Conservation (phyloP, 129 eudicot species). For the Smallanthus sonchifolius region DNA sequence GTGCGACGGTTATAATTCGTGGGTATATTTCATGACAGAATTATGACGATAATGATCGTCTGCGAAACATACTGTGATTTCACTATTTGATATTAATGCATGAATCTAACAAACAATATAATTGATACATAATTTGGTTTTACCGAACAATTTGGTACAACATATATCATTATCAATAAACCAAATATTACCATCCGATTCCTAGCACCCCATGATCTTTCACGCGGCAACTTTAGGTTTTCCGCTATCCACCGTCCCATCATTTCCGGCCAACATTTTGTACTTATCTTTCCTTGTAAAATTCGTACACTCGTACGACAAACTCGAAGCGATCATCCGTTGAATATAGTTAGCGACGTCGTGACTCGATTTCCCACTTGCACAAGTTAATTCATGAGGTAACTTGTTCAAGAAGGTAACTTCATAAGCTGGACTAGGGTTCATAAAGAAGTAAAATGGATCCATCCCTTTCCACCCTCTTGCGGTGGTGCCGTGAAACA, state of each 20-base stretch:
- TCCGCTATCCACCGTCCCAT: conserved; percentile 45
- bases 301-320: conserved; percentile 63
- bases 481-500: conserved; percentile 75
- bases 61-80: too few relatives aligned
- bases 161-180: conserved; percentile 12
- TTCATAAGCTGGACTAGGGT: conserved; percentile 72
- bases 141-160: conserved; percentile 14
- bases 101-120: neutral
- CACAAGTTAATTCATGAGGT: conserved; percentile 50
- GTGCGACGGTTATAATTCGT: too few relatives aligned
- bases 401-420: conserved; percentile 60
- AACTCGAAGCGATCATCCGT: conserved; percentile 48
- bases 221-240: conserved; percentile 21
- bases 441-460: conserved; percentile 73
- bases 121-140: conserved; percentile 10
- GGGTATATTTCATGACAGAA: too few relatives aligned
- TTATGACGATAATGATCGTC: too few relatives aligned
- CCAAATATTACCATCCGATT: neutral
- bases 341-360: conserved; percentile 69
- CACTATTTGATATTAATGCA: neutral
- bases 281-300: conserved; percentile 77
- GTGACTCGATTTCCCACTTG: conserved; percentile 49
- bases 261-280: conserved; percentile 67
- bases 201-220: conserved; percentile 43
- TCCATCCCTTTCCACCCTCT: conserved; percentile 82